Base-by-base conservation (phyloP, 495 filamentous ascomycete genomes). In the Aspergillus sclerotioniger region DNA sequence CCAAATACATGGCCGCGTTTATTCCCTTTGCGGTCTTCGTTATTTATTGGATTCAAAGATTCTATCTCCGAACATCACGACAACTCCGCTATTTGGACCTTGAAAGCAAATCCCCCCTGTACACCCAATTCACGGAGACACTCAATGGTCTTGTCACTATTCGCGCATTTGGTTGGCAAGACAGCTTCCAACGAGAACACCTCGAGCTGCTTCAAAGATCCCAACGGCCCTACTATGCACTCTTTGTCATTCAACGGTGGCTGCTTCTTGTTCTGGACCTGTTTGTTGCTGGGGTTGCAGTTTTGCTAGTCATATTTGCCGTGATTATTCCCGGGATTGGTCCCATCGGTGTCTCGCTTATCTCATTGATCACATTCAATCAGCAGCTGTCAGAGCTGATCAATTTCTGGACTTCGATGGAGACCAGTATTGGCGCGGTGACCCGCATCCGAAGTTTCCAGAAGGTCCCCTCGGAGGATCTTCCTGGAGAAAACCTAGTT, bases 171-270 rank as follows among this genome's bases (percentile, higher is more conserved):
- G 16, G 45, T 12, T 47, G 45, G 45, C 17, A 25, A 12, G 5
- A 47, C 10, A 20, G 45, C 16, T 21, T 47, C 17, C 16, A 47
- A 21, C 5, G 7, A 7, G 45, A 47, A 25, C 16, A 47, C 21
- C 15, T 19, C 3, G 45, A 6, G 3, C 19, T 47, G 7, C 45
- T 47, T 6, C 17, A 47, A 12, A 21, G 10, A 10, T 47, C 45
- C 45, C 45, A 47, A 12, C 45, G 45, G 20, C 45, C 45, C 9
- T 47, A 47, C 19, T 47, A 47, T 25, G 19, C 13, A 6, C 45
- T 47, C 5, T 47, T 21, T 17, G 16, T 20, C 45, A 47, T 47
- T 25, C 45, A 47, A 25, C 45, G 45, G n/a, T 47, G 45, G 45
- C 21, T 47, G 3, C 16, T 12, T 17, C 19, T 47, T 13, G 45